Evolutionary conservation across 2,329 filamentous ascomycete genomes (phyloP).

Genomic region (Colletotrichum salicis): DNA sequence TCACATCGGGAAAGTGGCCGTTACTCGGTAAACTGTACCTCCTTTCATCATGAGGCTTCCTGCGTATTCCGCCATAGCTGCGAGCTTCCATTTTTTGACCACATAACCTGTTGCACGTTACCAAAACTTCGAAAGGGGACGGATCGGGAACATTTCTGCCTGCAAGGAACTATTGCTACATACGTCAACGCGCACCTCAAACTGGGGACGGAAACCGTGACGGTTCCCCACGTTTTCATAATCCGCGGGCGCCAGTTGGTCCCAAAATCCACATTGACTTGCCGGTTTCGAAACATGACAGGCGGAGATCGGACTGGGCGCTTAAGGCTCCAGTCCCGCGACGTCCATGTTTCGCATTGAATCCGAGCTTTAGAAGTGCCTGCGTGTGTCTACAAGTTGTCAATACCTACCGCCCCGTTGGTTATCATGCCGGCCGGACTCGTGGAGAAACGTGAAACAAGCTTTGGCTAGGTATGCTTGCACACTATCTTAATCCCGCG

Average conservation of each 20-base stretch:
- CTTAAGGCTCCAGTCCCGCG: not conserved
- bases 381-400: too few relatives aligned
- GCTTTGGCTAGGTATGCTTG: not conserved
- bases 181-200: slow-evolving; percentile 10
- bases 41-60: too few relatives aligned
- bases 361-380: too few relatives aligned
- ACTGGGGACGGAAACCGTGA: not conserved
- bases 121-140: too few relatives aligned
- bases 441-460: not conserved
- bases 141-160: too few relatives aligned
- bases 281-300: slow-evolving; percentile 11
- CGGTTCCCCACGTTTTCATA: not conserved
- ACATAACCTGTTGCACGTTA: too few relatives aligned
- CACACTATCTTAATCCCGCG: not conserved
- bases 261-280: not conserved
- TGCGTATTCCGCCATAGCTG: too few relatives aligned
- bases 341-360: too few relatives aligned
- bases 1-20: not conserved
- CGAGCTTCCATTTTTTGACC: too few relatives aligned
- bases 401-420: too few relatives aligned
- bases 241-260: not conserved
- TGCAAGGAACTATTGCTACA: slow-evolving; percentile 38
- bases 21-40: too few relatives aligned
- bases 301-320: not conserved
- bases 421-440: not conserved